These are phyloP conservation scores for Allium fistulosum DNA, from an alignment of 106 monocot species.

Conservation along the genomic window DNA sequence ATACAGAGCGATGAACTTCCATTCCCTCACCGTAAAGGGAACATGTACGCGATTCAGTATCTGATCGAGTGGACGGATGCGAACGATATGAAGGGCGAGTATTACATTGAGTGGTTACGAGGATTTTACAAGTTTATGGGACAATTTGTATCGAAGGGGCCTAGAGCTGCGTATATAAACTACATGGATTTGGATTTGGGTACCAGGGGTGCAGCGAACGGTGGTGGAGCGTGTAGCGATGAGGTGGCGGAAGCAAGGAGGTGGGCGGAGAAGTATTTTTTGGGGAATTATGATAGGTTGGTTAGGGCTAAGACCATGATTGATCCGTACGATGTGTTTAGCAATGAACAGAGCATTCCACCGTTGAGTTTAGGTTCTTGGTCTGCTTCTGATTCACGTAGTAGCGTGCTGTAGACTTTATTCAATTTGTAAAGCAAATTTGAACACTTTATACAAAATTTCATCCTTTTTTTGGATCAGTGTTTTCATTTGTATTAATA, in stretches of 20 bases:
- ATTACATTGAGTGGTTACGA: slow-evolving; percentile 32
- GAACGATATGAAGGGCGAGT: slow-evolving; percentile 13
- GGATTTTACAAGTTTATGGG: slow-evolving; percentile 37
- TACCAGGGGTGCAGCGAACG: neutral
- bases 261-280: slow-evolving; percentile 36
- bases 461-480: too few species aligned
- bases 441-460: too few species aligned
- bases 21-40: slow-evolving; percentile 55
- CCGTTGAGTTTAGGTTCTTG: slow-evolving; percentile 19
- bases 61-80: slow-evolving; percentile 38
- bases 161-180: slow-evolving; percentile 61
- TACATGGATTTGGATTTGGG: slow-evolving; percentile 65
- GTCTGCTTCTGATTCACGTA: neutral
- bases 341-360: slow-evolving; percentile 56
- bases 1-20: slow-evolving; percentile 20
- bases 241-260: slow-evolving; percentile 6
- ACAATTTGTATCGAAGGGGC: slow-evolving; percentile 26
- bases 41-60: slow-evolving; percentile 45
- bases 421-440: too few species aligned
- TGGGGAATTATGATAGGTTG: slow-evolving; percentile 44
- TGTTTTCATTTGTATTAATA: too few species aligned
- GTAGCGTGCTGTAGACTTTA: too few species aligned
- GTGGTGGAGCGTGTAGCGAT: neutral
- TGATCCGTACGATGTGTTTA: slow-evolving; percentile 59
- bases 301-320: slow-evolving; percentile 47